phyloP scores from a whole-genome alignment of 1,284 basidiomycete genomes.

The Neolentinus lepideus region DNA sequence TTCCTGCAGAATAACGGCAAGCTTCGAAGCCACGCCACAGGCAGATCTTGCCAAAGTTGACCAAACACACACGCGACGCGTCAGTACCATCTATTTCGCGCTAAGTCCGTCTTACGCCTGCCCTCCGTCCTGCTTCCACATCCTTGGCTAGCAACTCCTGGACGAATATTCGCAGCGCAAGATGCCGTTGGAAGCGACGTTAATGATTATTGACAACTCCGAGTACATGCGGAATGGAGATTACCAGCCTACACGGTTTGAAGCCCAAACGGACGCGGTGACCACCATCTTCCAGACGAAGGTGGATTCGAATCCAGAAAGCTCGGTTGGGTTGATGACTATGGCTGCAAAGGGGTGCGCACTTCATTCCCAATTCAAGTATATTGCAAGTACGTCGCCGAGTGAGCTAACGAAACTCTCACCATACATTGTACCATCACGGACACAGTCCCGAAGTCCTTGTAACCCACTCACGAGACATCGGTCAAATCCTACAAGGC shows the following conservation, averaged over 20 bases:
- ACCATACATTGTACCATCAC: background rate
- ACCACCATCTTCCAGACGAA: slow-evolving; percentile 90
- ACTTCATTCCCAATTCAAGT: background rate
- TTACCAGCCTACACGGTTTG: slow-evolving; percentile 82
- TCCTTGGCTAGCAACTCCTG: background rate
- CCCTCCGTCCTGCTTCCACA: background rate
- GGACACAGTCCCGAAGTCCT: slow-evolving; percentile 81
- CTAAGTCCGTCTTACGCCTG: background rate
- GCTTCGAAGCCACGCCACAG: background rate
- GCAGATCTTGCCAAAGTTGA: background rate
- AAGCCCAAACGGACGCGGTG: slow-evolving; percentile 90
- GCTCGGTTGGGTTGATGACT: slow-evolving; percentile 95
- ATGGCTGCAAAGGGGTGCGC: slow-evolving; percentile 92
- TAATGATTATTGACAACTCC: slow-evolving; percentile 91
- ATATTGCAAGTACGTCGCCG: background rate
- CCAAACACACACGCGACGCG: background rate
- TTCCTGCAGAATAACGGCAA: too few relatives aligned
- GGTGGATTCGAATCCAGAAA: slow-evolving; percentile 94
- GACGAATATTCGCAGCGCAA: slow-evolving; percentile 20
- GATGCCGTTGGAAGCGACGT: slow-evolving; percentile 92
- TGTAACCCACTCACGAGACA: slow-evolving; percentile 91
- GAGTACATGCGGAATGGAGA: slow-evolving; percentile 97
- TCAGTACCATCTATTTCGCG: background rate
- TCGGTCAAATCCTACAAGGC: slow-evolving; percentile 85
- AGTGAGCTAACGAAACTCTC: background rate